Evolutionary conservation across 2,329 filamentous ascomycete genomes (phyloP).

Genomic region (Epichloe sibirici): DNA sequence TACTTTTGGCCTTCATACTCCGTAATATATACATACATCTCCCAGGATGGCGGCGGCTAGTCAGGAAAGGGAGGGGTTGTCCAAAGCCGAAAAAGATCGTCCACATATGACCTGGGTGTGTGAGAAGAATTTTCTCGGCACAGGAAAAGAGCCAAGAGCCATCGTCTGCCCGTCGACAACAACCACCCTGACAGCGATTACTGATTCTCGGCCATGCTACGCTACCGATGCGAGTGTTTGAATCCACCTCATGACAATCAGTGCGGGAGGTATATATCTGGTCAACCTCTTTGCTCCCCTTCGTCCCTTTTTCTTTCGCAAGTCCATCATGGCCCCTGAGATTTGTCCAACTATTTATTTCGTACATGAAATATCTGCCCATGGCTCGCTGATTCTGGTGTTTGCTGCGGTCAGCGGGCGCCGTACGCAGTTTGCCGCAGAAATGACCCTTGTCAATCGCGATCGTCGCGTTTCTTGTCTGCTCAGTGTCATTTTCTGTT

Average conservation of each 20-base stretch:
- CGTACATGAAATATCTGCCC: background rate
- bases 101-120: background rate
- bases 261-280: too few relatives aligned
- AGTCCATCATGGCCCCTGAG: background rate
- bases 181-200: too few relatives aligned
- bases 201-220: too few relatives aligned
- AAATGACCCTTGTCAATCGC: background rate
- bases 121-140: constrained; percentile 1
- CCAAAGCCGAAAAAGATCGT: background rate
- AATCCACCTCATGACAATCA: too few relatives aligned
- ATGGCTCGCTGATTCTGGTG: background rate
- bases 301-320: too few relatives aligned
- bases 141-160: background rate
- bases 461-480: background rate
- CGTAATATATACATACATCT: too few relatives aligned
- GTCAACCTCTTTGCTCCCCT: too few relatives aligned
- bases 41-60: background rate
- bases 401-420: background rate
- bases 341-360: background rate
- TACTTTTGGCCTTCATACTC: background rate
- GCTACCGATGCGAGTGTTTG: too few relatives aligned
- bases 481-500: background rate
- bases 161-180: background rate
- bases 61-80: background rate
- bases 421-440: background rate